Percentiles rank a stretch among this genome's conserved stretches.
Conservation (phyloP, 495 filamentous ascomycete genomes). For the Lasiosphaeris hirsuta region DNA sequence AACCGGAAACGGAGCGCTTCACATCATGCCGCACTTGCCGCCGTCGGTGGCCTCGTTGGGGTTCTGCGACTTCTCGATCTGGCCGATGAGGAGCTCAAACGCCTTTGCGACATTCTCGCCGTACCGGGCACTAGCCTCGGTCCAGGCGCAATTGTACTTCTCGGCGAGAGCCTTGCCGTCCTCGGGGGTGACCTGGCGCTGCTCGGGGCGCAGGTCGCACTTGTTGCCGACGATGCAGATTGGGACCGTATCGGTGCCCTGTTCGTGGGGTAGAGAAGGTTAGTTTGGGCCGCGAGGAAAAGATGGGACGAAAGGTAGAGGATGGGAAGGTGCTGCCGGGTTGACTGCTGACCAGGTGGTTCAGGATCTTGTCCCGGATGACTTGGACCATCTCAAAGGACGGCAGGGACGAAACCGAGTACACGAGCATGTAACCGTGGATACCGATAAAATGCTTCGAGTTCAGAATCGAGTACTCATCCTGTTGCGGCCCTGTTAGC, state of each 20-base stretch:
- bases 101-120: conserved; percentile 90
- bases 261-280: not conserved
- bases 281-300: not conserved
- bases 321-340: conserved; percentile 9
- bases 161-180: conserved; percentile 77
- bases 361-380: conserved; percentile 95
- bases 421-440: conserved; percentile 98
- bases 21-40: conserved; percentile 86
- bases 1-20: conserved; percentile 10
- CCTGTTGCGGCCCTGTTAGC: conserved; percentile 46
- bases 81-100: conserved; percentile 90
- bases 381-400: conserved; percentile 96
- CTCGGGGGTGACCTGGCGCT: conserved; percentile 83
- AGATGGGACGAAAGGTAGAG: not conserved
- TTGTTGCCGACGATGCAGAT: conserved; percentile 97
- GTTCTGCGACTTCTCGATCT: conserved; percentile 94
- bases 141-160: conserved; percentile 88
- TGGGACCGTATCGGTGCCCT: conserved; percentile 92
- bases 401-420: conserved; percentile 86
- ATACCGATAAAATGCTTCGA: conserved; percentile 99
- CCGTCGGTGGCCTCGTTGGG: conserved; percentile 75
- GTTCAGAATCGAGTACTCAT: conserved; percentile 97
- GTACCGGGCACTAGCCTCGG: conserved; percentile 89
- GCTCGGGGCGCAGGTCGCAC: conserved; percentile 86
- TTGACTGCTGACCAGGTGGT: conserved; percentile 75